Percentiles rank a stretch among this genome's conserved stretches.
Evolutionary conservation across 164 flowering plant species (phyloP).

Genomic region (Euptelea pleiosperma): DNA sequence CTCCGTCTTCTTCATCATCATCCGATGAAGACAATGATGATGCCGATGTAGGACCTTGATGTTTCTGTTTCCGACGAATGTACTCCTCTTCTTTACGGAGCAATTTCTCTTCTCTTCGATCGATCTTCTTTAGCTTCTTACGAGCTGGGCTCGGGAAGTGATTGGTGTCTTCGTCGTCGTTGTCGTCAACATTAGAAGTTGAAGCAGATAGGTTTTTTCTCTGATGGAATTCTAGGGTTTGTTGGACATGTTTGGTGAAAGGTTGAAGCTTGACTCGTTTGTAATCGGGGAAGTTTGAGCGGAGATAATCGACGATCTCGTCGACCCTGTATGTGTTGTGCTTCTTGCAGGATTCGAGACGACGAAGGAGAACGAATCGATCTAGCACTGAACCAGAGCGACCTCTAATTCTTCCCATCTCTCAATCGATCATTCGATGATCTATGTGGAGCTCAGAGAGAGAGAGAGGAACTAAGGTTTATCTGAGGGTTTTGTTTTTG

Average conservation of each 20-base stretch:
- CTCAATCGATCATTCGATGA: too few species aligned
- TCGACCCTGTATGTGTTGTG: conserved; percentile 23
- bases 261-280: conserved; percentile 33
- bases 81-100: conserved; percentile 28
- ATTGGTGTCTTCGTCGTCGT: conserved; percentile 12
- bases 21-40: conserved; percentile 22
- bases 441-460: too few species aligned
- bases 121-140: conserved; percentile 35
- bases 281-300: conserved; percentile 41
- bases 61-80: conserved; percentile 16
- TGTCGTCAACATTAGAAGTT: conserved; percentile 1
- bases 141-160: conserved; percentile 7
- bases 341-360: conserved; percentile 35
- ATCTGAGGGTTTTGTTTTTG: too few species aligned
- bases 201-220: conserved; percentile 2
- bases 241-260: conserved; percentile 29
- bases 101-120: conserved; percentile 37
- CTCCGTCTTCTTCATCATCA: conserved; percentile 35
- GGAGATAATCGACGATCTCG: conserved; percentile 51
- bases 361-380: conserved; percentile 19
- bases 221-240: conserved; percentile 21
- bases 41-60: conserved; percentile 8
- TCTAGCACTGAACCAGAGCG: conserved; percentile 5
- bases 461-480: too few species aligned
- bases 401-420: conserved; percentile 19